Base-by-base conservation (phyloP, 345 rosid species). In the Clarkia xantiana region DNA sequence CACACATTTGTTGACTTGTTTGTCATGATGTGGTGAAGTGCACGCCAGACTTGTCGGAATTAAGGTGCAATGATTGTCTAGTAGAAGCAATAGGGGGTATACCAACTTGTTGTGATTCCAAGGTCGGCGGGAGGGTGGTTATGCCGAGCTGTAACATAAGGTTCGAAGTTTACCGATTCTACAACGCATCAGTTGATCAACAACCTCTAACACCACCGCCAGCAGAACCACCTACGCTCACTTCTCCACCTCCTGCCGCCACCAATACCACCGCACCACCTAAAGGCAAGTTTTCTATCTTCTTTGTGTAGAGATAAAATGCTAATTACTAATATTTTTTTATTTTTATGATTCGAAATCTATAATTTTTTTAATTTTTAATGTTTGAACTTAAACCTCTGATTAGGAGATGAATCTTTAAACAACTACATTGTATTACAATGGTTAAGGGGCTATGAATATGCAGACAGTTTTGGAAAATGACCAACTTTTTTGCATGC, bases 41-140 rank as follows among this genome's bases (percentile, higher is more conserved):
- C 18, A 53, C 48, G 10, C 57, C 57, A 10, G 57, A 53, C 48
- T 6, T 53, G 14, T 53, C 13, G 40, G 40, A 6, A 14, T 3
- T 0, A 15, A 8, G 15, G 2, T 53, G 57, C 49, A 0, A 2
- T 0, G 14, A 23, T 11, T 53, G 57, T 11, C 39, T 53, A 2
- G 15, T 4, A 8, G 0, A 0, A 0, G 17, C 23, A 9, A 2
- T 53, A 3, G 8, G 13, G 38, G 1, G 15, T 0, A 42, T 53
- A 42, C 57, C 49, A 11, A 0, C 0, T 18, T 15, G 0, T 16
- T 53, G 57, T 25, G 0, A 23, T 25, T n/a, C 38, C 2, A 53
- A 25, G 18, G 0, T 2, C 3, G 57, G 57, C 15, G 57, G 57
- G 23, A 53, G 49, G 49, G 48, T 43, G 45, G 3, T 53, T 5